Conservation (phyloP, 2,329 filamentous ascomycete species). For the Pezicula radicicola region DNA sequence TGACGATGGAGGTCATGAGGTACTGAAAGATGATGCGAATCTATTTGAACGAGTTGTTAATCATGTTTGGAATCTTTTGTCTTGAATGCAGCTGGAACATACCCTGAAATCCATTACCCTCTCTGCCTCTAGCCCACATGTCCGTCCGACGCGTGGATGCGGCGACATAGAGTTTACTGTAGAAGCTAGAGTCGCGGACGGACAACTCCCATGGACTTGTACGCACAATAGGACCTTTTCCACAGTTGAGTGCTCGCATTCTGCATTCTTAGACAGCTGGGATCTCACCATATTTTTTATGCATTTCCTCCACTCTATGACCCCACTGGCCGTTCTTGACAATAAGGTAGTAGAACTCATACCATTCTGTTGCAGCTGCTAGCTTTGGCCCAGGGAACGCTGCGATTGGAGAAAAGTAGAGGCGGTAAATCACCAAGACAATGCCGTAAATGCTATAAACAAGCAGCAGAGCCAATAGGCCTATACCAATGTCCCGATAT, state of each 20-base stretch:
- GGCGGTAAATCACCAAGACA: conserved; percentile 12
- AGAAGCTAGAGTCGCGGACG: conserved; percentile 32
- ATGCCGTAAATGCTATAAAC: too few relatives aligned
- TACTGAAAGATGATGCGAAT: conserved; percentile 1
- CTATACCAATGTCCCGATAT: too few relatives aligned
- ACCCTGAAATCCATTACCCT: not conserved
- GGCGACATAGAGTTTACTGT: conserved; percentile 35
- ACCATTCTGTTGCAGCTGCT: conserved; percentile 22
- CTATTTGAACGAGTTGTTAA: too few relatives aligned
- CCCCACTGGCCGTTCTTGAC: conserved; percentile 36
- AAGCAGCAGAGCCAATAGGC: too few relatives aligned
- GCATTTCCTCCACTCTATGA: conserved; percentile 38
- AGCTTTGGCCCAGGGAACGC: conserved; percentile 27
- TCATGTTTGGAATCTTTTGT: too few relatives aligned
- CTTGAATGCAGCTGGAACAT: too few relatives aligned
- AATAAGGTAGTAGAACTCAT: conserved; percentile 36
- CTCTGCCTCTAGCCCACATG: conserved; percentile 2
- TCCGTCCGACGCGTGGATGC: conserved; percentile 1
- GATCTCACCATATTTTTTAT: conserved; percentile 36
- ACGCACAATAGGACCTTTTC: conserved; percentile 33
- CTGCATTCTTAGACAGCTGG: conserved; percentile 8
- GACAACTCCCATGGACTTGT: conserved; percentile 38
- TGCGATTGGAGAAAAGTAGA: conserved; percentile 26
- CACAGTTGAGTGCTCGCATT: too few relatives aligned
- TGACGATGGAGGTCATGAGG: conserved; percentile 11